A percentile compares a stretch with the other conserved stretches of the same genome.
phyloP scores from a whole-genome alignment of 164 flowering plant species.

The Berberis vulgaris region DNA sequence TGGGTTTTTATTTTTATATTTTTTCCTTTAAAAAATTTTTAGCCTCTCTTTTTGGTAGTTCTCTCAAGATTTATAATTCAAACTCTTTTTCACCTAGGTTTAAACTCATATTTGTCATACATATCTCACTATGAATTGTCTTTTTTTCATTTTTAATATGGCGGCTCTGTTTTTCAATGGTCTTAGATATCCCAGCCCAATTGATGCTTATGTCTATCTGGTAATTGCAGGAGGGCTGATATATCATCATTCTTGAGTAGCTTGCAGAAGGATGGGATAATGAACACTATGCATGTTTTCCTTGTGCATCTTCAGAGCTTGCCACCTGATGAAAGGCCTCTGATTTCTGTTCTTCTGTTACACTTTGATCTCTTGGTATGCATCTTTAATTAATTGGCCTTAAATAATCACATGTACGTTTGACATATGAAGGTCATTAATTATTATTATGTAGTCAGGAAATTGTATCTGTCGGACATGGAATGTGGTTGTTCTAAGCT shows the following conservation, averaged over 20 bases:
- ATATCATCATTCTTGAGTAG: conserved; percentile 30
- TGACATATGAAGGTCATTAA: not conserved
- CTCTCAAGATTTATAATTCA: too few relatives aligned
- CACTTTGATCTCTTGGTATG: conserved; percentile 58
- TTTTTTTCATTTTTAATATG: too few relatives aligned
- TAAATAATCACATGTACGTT: not conserved
- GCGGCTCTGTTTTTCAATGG: too few relatives aligned
- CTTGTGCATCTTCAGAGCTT: conserved; percentile 44
- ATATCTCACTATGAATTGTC: too few relatives aligned
- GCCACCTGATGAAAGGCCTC: conserved; percentile 35
- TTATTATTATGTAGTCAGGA: not conserved
- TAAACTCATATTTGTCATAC: too few relatives aligned
- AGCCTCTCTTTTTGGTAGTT: too few relatives aligned
- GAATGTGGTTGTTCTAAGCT: too few relatives aligned
- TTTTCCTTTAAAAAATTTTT: too few relatives aligned
- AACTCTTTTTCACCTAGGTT: too few relatives aligned
- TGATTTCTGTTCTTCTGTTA: conserved; percentile 49
- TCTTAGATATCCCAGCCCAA: too few relatives aligned
- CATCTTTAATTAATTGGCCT: not conserved
- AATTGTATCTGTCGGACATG: not conserved
- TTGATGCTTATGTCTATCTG: not conserved
- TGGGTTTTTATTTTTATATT: too few relatives aligned
- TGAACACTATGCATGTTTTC: conserved; percentile 42
- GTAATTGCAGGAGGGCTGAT: conserved; percentile 39
- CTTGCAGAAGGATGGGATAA: conserved; percentile 35